A percentile compares a stretch with the other conserved stretches of the same genome.
phyloP scores from a whole-genome alignment of 352 stramenopile genomes.

The Nothophytophthora sp. region DNA sequence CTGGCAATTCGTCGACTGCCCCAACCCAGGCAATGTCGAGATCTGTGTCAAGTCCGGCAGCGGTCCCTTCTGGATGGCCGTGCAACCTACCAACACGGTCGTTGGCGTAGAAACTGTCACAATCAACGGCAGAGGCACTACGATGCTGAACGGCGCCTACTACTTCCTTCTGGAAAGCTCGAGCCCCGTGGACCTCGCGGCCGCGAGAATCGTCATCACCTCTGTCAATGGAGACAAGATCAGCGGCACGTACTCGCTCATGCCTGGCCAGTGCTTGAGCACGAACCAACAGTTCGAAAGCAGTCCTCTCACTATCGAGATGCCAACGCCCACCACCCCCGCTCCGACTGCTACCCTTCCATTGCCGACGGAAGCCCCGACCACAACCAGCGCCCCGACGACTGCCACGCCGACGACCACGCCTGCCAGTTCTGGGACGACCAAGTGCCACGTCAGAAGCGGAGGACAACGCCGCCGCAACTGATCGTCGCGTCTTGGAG shows the following conservation, averaged over 20 bases:
- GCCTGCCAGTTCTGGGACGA: no score
- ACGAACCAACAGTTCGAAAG: slow-evolving; percentile 31
- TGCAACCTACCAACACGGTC: slow-evolving; percentile 41
- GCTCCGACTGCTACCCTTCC: no score
- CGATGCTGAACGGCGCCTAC: slow-evolving; percentile 32
- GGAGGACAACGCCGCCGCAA: no score
- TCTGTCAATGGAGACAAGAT: slow-evolving; percentile 31
- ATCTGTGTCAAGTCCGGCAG: slow-evolving; percentile 43
- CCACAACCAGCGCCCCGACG: no score
- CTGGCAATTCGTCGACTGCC: slow-evolving; percentile 51
- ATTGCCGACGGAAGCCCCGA: no score
- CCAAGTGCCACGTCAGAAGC: no score
- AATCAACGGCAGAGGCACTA: slow-evolving; percentile 26
- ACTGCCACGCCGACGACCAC: no score
- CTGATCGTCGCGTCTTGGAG: no score
- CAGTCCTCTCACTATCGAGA: neutral
- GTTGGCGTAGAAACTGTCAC: slow-evolving; percentile 37
- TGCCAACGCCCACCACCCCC: neutral
- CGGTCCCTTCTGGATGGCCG: slow-evolving; percentile 35
- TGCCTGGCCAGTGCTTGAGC: slow-evolving; percentile 29
- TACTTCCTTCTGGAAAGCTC: slow-evolving; percentile 37
- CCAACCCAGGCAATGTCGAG: slow-evolving; percentile 26
- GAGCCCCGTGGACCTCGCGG: slow-evolving; percentile 10
- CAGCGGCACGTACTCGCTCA: slow-evolving; percentile 23
- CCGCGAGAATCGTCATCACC: slow-evolving; percentile 29